Evolutionary conservation across 805 yeast genomes (phyloP), one percentile per base, ranked within the genome.

Genomic region (Saccharomycopsis sp.): DNA sequence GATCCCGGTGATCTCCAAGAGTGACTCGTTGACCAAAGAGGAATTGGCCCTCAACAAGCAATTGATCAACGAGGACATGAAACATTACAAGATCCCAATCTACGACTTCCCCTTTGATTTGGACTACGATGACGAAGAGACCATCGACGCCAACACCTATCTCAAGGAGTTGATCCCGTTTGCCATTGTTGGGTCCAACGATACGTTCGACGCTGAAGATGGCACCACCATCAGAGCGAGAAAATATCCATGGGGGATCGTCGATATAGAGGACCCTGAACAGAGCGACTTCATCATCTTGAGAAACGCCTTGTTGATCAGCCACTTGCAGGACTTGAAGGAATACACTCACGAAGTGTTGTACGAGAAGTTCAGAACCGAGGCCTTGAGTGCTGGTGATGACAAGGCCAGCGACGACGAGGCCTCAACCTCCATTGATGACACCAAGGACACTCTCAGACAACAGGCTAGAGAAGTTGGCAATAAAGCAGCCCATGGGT

Each of bases 301-400:
- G 59, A 77, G 87, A 58, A 85, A 84, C 54, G 75, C 87, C 3
- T 64, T 87, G 45, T 71, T 87, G 54, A 80, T 83, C 53, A 77
- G 92, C 13, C 95, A 86, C 62, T 70, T 87, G 60, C 79, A 79
- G 57, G 96, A 87, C 56, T 75, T 87, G 60, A 85, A 85, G 62
- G 96, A 87, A 53, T 70, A 74, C 54, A 87, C 96, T 5, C 94
- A 83, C 58, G 95, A 86, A 57, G 71, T 78, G 30, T 65, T 87
- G 49, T 87, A 87, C 60, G 96, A 87, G 60, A 79, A 77, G 56
- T 87, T 87, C 62, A 79, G 96, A 69, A 83, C 95, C 7, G 86
- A 78, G 54, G 87, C 88, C 13, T 69, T 83, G 48, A 76, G 85
- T 21, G 80, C 75, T 46, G 65, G 52, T 59, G 44, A 46, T 27